Conservation (phyloP, 2,329 filamentous ascomycete genomes). For the Diaporthe ilicicola region DNA sequence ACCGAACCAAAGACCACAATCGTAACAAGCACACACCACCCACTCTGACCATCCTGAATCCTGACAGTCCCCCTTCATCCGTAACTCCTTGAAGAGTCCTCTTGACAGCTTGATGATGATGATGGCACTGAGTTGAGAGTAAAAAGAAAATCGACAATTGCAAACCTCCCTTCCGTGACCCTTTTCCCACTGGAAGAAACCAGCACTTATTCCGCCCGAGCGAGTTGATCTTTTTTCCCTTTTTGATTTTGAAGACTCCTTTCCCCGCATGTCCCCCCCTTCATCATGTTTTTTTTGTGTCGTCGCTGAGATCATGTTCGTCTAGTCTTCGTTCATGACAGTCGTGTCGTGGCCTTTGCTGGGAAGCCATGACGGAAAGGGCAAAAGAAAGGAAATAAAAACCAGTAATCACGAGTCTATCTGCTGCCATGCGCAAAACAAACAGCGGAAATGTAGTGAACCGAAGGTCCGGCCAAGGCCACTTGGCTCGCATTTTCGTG, state of each 20-base stretch:
- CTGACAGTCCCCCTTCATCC: not conserved
- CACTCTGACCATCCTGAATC: slow-evolving; percentile 1
- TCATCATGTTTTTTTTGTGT: not conserved
- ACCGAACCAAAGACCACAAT: not conserved
- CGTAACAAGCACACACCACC: not conserved
- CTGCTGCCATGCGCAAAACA: not conserved
- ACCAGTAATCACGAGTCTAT: not conserved
- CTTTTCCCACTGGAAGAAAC: slow-evolving; percentile 4
- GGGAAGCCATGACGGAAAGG: not conserved
- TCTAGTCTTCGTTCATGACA: slow-evolving; percentile 24
- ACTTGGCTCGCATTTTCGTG: not conserved
- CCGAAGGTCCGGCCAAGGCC: not conserved
- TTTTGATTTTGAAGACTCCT: slow-evolving; percentile 21
- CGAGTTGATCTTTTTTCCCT: slow-evolving; percentile 16
- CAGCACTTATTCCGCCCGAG: slow-evolving; percentile 21
- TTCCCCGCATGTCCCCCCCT: not conserved
- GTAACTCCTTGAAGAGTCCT: not conserved
- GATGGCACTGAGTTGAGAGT: not conserved
- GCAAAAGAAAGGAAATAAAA: not conserved
- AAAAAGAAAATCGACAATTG: not conserved
- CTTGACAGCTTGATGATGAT: not conserved
- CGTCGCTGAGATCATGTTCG: slow-evolving; percentile 18
- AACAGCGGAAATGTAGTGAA: not conserved
- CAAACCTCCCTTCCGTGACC: not conserved
- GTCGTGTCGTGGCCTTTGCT: slow-evolving; percentile 5